Conservation (phyloP, 83 land plant genomes). For the Diphasiastrum complanatum region DNA sequence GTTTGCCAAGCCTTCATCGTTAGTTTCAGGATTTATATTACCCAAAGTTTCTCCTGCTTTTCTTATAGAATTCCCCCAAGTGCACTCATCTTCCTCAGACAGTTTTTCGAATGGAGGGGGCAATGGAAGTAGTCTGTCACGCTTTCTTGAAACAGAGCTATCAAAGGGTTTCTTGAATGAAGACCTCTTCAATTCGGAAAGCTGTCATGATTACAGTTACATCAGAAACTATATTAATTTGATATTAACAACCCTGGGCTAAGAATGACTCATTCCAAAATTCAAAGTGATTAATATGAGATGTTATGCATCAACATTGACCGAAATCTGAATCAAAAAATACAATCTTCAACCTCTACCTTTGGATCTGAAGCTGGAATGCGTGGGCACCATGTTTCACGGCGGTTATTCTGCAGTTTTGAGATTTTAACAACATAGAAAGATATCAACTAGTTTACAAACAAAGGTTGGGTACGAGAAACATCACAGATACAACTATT, state of each 20-base stretch:
- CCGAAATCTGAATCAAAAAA: neutral
- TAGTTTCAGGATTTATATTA: too few relatives aligned
- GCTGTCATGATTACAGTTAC: slow-evolving; percentile 18
- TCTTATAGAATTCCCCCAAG: neutral
- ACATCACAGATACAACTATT: too few relatives aligned
- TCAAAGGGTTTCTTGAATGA: slow-evolving; percentile 1
- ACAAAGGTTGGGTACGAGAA: too few relatives aligned
- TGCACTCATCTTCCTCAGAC: slow-evolving; percentile 25
- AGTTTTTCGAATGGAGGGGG: slow-evolving; percentile 39
- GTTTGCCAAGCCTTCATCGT: neutral
- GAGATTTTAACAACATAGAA: neutral
- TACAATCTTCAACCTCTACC: slow-evolving; percentile 17
- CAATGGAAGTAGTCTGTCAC: slow-evolving; percentile 23
- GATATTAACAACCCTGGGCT: neutral
- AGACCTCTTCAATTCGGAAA: slow-evolving; percentile 5
- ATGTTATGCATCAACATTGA: too few relatives aligned
- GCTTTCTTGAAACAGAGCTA: neutral
- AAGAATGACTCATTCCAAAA: neutral
- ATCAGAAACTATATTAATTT: neutral
- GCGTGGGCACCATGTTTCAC: slow-evolving; percentile 95
- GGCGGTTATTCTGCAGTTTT: slow-evolving; percentile 51
- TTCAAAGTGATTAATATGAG: too few relatives aligned
- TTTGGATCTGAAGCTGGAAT: neutral
- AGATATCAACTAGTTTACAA: neutral
- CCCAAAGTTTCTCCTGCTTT: neutral